Base-by-base conservation (phyloP, 306 rosid species). In the Prinsepia uniflora region DNA sequence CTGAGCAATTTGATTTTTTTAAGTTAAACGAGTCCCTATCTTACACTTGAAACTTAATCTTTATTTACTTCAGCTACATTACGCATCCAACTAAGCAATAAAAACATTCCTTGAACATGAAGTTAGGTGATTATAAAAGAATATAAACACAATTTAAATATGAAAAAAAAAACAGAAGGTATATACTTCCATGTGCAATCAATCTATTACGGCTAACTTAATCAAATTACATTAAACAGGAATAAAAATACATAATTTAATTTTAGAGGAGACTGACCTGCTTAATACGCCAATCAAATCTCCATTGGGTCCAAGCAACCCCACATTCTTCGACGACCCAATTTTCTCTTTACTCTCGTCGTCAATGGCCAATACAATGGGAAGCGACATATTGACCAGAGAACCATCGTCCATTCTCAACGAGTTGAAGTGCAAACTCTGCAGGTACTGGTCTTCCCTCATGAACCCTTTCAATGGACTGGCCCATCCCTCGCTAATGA, bases 401-500 rank as follows among this genome's bases (percentile, higher is more conserved):
- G 85, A 83, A 24, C 99, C 99, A 80, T 84, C 87, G 11, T 84
- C 67, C 69, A 67, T 43, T 80, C 88, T 86, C 68, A 91, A 14
- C 4, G 87, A 87, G 81, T 89, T 95, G 84, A 95, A 95, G 81
- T 95, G 99, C 91, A 95, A 82, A 65, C 88, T 82, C 81, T 95
- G 97, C 71, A 95, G 83, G 81, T 91, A 95, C 86, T 95, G 86
- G 46, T 77, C 80, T 63, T 95, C 99, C 65, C 96, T 89, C 99
- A 95, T 95, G 80, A 95, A 95, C 78, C 99, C 99, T 68, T 71
- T 80, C 67, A 95, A 81, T 1, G 99, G 99, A 78, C 92, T 91
- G 4, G 99, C 90, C 97, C 99, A 95, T 14, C 99, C 97, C 76
- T 95, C 97, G 65, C 96, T 67, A 64, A 95, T 72, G 55, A 95